These are phyloP conservation scores for Fomitiporia mediterranea DNA, from an alignment of 1,284 basidiomycete genomes.

Conservation along the genomic window DNA sequence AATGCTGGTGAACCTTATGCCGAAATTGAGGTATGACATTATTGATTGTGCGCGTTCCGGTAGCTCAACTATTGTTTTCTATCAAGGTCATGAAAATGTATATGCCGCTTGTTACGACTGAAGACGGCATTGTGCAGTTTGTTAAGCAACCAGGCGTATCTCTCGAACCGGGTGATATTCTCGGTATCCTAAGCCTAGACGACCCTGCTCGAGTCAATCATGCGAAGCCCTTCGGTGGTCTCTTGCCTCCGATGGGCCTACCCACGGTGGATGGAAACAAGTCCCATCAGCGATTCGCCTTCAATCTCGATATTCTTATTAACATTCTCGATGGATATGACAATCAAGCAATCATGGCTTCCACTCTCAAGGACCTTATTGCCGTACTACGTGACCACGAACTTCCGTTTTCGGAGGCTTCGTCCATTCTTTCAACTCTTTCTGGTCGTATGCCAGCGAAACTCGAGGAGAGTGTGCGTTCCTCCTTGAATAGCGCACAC, in stretches of 20 bases:
- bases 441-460: constrained; percentile 92
- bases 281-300: constrained; percentile 83
- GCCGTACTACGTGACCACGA: constrained; percentile 77
- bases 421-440: constrained; percentile 82
- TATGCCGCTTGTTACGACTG: constrained; percentile 94
- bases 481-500: constrained; percentile 73
- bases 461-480: constrained; percentile 84
- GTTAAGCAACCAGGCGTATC: constrained; percentile 98
- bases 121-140: constrained; percentile 94
- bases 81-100: constrained; percentile 97
- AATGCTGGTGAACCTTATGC: constrained; percentile 96
- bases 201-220: constrained; percentile 97
- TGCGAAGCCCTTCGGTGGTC: constrained; percentile 96
- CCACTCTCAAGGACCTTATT: constrained; percentile 80
- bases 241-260: constrained; percentile 81
- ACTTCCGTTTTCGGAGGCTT: constrained; percentile 86
- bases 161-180: constrained; percentile 95
- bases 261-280: constrained; percentile 89
- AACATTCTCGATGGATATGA: constrained; percentile 96
- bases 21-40: constrained; percentile 79
- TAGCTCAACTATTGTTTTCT: neutral
- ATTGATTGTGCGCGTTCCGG: constrained; percentile 18
- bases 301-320: constrained; percentile 76
- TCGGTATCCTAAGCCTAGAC: constrained; percentile 95
- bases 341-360: constrained; percentile 83